These are phyloP conservation scores for Tetraselmis striata DNA, from an alignment of 139 green algal genomes.

Conservation along the genomic window DNA sequence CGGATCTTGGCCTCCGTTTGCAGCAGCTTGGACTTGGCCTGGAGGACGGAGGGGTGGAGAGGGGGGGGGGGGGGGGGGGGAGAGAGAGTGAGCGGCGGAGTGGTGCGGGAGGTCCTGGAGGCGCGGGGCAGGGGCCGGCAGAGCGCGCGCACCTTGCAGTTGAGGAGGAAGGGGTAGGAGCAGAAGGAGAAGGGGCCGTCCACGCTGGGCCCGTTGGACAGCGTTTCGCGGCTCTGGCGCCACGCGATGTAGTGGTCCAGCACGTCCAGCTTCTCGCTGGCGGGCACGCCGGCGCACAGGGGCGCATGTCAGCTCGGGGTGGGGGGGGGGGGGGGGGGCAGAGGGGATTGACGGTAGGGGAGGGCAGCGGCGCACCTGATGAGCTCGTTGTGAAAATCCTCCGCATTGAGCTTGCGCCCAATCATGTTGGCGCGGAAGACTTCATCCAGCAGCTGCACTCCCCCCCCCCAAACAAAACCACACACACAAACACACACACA, in stretches of 20 bases:
- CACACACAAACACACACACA: background rate
- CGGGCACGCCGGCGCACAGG: no score
- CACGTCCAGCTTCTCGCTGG: conserved; percentile 82
- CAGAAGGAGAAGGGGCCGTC: conserved; percentile 86
- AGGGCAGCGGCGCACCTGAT: conserved; percentile 57
- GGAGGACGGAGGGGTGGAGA: no score
- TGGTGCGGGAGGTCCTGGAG: no score
- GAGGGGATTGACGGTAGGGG: no score
- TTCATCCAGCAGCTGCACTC: background rate
- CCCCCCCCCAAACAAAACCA: background rate
- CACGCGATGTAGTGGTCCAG: conserved; percentile 85
- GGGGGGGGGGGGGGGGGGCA: no score
- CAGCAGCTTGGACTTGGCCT: conserved; percentile 88
- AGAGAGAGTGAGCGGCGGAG: no score
- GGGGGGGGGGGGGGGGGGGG: no score
- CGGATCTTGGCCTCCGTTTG: conserved; percentile 62
- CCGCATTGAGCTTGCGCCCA: conserved; percentile 59
- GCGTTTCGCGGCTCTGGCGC: conserved; percentile 62
- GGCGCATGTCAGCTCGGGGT: no score
- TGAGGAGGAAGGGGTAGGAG: conserved; percentile 87
- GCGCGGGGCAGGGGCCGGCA: no score
- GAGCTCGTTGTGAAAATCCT: conserved; percentile 88
- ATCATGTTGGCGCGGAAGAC: conserved; percentile 54
- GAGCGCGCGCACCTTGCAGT: no score
- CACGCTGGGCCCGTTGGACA: conserved; percentile 3